Evolutionary conservation across 208 protist species (phyloP).

Genomic region (Novymonas esmeraldas): DNA sequence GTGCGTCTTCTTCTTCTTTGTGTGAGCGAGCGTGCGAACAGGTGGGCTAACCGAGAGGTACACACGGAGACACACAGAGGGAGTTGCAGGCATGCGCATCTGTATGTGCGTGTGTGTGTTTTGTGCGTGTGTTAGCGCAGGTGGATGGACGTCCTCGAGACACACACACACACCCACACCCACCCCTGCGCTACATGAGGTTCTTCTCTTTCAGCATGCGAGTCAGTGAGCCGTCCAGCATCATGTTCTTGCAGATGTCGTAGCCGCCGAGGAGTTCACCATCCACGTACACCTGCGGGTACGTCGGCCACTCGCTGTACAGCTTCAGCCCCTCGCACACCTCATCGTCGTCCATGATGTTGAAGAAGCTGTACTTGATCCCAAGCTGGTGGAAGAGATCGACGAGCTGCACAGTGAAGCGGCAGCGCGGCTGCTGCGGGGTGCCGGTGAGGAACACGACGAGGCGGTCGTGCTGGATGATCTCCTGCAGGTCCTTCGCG

Average conservation of each 20-base stretch:
- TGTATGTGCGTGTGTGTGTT: neutral
- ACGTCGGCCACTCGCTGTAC: slow-evolving; percentile 94
- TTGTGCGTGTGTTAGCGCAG: neutral
- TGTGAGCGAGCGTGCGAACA: too few relatives aligned
- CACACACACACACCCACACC: too few relatives aligned
- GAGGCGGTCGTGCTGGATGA: slow-evolving; percentile 77
- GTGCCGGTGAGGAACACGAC: slow-evolving; percentile 93
- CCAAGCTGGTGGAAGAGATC: slow-evolving; percentile 79
- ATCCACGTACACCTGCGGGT: slow-evolving; percentile 93
- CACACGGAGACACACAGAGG: too few relatives aligned
- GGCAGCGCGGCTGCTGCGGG: slow-evolving; percentile 82
- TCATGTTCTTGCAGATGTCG: slow-evolving; percentile 88
- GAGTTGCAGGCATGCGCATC: neutral
- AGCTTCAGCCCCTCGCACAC: slow-evolving; percentile 90
- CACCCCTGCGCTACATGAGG: too few relatives aligned
- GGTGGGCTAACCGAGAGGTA: too few relatives aligned
- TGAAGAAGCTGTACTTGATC: slow-evolving; percentile 84
- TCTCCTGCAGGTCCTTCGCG: slow-evolving; percentile 56
- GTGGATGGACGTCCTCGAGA: too few relatives aligned
- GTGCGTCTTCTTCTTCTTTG: too few relatives aligned
- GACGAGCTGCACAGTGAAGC: slow-evolving; percentile 87
- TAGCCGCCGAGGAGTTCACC: slow-evolving; percentile 91
- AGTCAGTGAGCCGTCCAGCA: slow-evolving; percentile 71
- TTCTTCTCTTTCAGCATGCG: slow-evolving; percentile 81
- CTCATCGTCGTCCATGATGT: slow-evolving; percentile 91